Percentiles rank a stretch among this genome's conserved stretches.
These are phyloP conservation scores for Glutinoglossum americanum DNA, from an alignment of 495 filamentous ascomycete species.

Conservation along the genomic window DNA sequence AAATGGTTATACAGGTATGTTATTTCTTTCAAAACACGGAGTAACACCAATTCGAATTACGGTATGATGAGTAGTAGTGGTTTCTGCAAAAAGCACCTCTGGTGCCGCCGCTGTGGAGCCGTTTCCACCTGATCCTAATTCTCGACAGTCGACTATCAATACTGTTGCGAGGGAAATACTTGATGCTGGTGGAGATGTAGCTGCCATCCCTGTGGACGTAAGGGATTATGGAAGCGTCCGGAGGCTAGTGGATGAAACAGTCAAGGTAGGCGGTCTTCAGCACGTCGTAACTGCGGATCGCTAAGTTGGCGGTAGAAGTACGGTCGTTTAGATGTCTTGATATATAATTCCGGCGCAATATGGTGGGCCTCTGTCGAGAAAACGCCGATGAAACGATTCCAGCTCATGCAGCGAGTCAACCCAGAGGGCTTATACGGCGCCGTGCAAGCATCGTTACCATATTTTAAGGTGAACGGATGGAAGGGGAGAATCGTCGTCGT, in stretches of 20 bases:
- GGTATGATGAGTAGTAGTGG: conserved; percentile 33
- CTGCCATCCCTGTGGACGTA: conserved; percentile 49
- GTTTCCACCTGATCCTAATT: conserved; percentile 74
- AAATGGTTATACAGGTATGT: conserved; percentile 44
- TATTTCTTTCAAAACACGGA: too few relatives aligned
- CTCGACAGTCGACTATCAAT: conserved; percentile 52
- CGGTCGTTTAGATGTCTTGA: conserved; percentile 42
- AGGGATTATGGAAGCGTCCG: conserved; percentile 41
- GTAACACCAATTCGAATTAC: neutral
- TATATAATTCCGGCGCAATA: conserved; percentile 76
- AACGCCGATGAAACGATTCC: conserved; percentile 60
- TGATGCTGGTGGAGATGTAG: conserved; percentile 39
- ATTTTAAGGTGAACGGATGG: conserved; percentile 29
- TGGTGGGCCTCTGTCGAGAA: conserved; percentile 61
- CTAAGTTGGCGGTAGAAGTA: conserved; percentile 19
- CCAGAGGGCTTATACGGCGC: conserved; percentile 50
- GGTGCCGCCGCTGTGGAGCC: conserved; percentile 30
- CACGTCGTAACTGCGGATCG: neutral
- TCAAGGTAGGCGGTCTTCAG: conserved; percentile 19
- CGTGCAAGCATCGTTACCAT: conserved; percentile 43
- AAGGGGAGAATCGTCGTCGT: conserved; percentile 56
- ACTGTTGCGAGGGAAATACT: conserved; percentile 65
- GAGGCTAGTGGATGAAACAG: conserved; percentile 34
- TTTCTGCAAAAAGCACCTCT: conserved; percentile 61
- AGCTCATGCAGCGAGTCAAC: conserved; percentile 67